Conservation (phyloP, 495 filamentous ascomycete genomes). For the Trichocladium antarcticum region DNA sequence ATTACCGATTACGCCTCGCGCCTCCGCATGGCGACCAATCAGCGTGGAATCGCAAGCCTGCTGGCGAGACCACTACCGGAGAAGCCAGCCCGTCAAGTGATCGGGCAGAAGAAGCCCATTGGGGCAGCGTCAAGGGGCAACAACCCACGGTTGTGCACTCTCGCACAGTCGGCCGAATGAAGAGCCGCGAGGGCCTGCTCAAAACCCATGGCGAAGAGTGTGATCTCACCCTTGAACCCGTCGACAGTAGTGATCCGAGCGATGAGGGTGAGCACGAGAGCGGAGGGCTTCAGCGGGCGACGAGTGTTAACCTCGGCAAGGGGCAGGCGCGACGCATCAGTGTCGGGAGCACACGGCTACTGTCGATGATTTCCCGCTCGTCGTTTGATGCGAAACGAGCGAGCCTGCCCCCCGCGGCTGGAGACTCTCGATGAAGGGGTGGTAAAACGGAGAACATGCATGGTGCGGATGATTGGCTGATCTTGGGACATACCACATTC, state of each 20-base stretch:
- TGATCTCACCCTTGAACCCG: conserved; percentile 24
- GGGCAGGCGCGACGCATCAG: conserved; percentile 59
- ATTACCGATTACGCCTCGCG: conserved; percentile 49
- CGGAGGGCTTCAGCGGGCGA: conserved; percentile 46
- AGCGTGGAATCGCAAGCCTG: conserved; percentile 31
- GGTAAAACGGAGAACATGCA: neutral
- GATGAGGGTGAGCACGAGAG: conserved; percentile 36
- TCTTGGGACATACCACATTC: neutral
- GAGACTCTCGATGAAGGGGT: neutral
- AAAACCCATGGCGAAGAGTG: conserved; percentile 35
- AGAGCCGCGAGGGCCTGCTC: conserved; percentile 53
- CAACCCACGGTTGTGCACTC: conserved; percentile 31
- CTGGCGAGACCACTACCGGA: conserved; percentile 10
- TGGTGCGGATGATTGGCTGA: neutral
- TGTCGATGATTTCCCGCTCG: conserved; percentile 48
- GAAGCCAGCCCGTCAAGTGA: conserved; percentile 40
- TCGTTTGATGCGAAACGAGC: conserved; percentile 33
- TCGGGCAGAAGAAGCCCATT: conserved; percentile 34
- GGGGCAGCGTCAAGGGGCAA: conserved; percentile 33
- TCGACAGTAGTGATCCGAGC: conserved; percentile 38
- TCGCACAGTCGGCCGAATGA: conserved; percentile 23
- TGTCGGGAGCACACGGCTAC: conserved; percentile 58
- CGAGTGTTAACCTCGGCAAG: conserved; percentile 52
- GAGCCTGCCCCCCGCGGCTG: conserved; percentile 8
- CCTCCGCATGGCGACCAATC: conserved; percentile 47